These are phyloP conservation scores for Leccinellum luteum DNA, from an alignment of 768 basidiomycete genomes.

Conservation along the genomic window DNA sequence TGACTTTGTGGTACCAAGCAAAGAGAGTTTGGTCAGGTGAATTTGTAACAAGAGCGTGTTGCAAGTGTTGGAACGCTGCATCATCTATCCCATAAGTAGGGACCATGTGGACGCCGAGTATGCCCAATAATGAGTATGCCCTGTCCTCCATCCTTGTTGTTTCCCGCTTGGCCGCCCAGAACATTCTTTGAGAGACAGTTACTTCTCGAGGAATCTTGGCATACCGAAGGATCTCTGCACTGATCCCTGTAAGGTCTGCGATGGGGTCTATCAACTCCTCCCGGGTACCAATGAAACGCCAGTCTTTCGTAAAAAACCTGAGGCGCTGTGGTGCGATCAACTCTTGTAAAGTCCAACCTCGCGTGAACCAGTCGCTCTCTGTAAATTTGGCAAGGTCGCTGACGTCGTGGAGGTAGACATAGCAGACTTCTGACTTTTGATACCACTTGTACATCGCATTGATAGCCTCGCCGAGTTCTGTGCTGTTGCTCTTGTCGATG, in stretches of 20 bases:
- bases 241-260: slow-evolving; percentile 15
- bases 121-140: slow-evolving; percentile 30
- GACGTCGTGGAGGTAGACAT: slow-evolving; percentile 29
- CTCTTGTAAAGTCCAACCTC: slow-evolving; percentile 34
- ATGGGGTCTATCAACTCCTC: slow-evolving; percentile 14
- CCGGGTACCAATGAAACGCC: slow-evolving; percentile 19
- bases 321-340: slow-evolving; percentile 28
- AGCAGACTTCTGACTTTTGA: slow-evolving; percentile 22
- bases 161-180: slow-evolving; percentile 25
- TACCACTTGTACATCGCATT: slow-evolving; percentile 37
- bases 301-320: slow-evolving; percentile 28
- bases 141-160: slow-evolving; percentile 29
- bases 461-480: slow-evolving; percentile 31
- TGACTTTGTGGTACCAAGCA: slow-evolving; percentile 19
- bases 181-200: slow-evolving; percentile 26
- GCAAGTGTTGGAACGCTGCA: slow-evolving; percentile 25
- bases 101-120: slow-evolving; percentile 20
- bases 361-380: slow-evolving; percentile 29
- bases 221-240: slow-evolving; percentile 12
- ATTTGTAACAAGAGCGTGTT: slow-evolving; percentile 20
- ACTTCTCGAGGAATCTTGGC: slow-evolving; percentile 7
- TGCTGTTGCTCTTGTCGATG: slow-evolving; percentile 27
- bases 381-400: slow-evolving; percentile 11
- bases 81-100: slow-evolving; percentile 26
- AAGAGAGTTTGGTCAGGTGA: slow-evolving; percentile 27